These are phyloP conservation scores for Solanum chiquidenum DNA, from an alignment of 257 asterid species.

Conservation along the genomic window DNA sequence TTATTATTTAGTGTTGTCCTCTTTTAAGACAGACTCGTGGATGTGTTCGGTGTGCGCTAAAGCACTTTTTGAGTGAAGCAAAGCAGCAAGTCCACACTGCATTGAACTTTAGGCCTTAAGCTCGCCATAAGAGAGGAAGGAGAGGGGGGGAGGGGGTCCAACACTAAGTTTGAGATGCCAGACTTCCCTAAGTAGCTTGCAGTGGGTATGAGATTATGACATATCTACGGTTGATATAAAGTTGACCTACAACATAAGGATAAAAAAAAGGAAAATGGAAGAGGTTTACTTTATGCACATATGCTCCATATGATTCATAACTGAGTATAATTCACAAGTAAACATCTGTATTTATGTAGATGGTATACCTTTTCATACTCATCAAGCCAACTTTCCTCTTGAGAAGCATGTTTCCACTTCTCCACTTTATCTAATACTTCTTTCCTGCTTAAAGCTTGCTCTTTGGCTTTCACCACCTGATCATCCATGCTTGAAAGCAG, in stretches of 20 bases:
- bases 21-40: not conserved
- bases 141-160: not conserved
- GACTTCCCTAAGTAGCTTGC: not conserved
- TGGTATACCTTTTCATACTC: constrained; percentile 74
- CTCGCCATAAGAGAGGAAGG: not conserved
- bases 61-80: not conserved
- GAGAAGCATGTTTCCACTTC: constrained; percentile 68
- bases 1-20: not conserved
- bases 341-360: not conserved
- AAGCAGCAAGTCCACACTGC: not conserved
- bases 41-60: too few relatives aligned
- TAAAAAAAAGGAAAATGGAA: not conserved
- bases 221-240: not conserved
- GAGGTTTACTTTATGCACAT: not conserved
- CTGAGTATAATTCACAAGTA: not conserved
- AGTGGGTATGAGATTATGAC: not conserved
- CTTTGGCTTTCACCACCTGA: constrained; percentile 57
- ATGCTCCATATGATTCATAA: not conserved
- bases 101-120: not conserved
- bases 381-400: constrained; percentile 78
- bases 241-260: not conserved
- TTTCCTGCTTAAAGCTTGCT: constrained; percentile 66
- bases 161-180: not conserved
- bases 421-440: constrained; percentile 76
- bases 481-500: constrained; percentile 62